Percentiles rank a stretch among this genome's conserved stretches.
phyloP scores from a whole-genome alignment of 306 rosid species.

The Quercus alba region DNA sequence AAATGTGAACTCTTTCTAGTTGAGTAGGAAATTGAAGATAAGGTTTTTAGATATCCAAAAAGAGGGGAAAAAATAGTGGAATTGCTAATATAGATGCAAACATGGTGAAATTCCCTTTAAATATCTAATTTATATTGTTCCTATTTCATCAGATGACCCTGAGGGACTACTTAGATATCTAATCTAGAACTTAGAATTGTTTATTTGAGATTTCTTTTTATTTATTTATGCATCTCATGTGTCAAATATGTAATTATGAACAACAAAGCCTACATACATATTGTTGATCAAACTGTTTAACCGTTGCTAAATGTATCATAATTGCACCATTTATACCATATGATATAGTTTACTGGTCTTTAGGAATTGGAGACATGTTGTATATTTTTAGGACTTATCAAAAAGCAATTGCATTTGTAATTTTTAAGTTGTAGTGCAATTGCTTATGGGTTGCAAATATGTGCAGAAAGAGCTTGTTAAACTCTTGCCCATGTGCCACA shows the following conservation, averaged over 20 bases:
- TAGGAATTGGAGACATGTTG: neutral
- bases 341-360: neutral
- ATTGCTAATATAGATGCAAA: neutral
- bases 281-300: neutral
- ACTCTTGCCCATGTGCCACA: slow-evolving; percentile 73
- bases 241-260: neutral
- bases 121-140: neutral
- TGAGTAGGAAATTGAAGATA: neutral
- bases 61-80: neutral
- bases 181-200: neutral
- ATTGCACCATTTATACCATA: neutral
- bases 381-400: neutral
- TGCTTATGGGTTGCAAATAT: slow-evolving; percentile 21
- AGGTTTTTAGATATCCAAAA: neutral
- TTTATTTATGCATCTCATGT: neutral
- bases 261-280: neutral
- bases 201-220: neutral
- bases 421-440: slow-evolving; percentile 6
- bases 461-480: slow-evolving; percentile 65
- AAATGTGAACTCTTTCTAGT: neutral
- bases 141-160: too few species aligned
- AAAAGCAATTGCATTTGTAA: neutral
- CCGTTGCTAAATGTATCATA: too few species aligned
- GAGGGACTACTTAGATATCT: too few species aligned
- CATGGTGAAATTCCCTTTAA: neutral